Evolutionary conservation across 2,329 filamentous ascomycete species (phyloP).

Genomic region (Cadophora gregata): DNA sequence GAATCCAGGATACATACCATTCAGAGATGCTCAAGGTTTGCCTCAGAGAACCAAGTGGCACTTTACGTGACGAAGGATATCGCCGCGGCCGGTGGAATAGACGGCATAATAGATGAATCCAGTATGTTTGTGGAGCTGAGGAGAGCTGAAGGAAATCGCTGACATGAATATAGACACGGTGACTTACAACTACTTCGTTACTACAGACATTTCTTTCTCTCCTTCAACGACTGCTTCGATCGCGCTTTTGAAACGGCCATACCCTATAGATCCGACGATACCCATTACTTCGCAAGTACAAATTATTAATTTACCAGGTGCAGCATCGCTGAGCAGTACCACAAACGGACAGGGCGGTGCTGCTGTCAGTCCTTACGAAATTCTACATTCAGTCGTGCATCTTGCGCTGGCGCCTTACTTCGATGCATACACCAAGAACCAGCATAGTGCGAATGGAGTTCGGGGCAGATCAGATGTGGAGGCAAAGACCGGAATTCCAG

Average conservation of each 20-base stretch:
- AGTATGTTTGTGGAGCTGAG: slow-evolving; percentile 44
- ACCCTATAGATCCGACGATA: slow-evolving; percentile 82
- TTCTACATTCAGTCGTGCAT: slow-evolving; percentile 89
- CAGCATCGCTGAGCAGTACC: slow-evolving; percentile 68
- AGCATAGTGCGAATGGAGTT: slow-evolving; percentile 68
- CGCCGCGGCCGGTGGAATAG: slow-evolving; percentile 47
- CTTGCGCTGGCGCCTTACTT: slow-evolving; percentile 94
- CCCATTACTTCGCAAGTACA: slow-evolving; percentile 89
- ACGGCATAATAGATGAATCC: slow-evolving; percentile 43
- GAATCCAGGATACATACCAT: slow-evolving; percentile 72
- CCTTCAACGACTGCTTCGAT: slow-evolving; percentile 84
- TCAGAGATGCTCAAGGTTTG: slow-evolving; percentile 87
- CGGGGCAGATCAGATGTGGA: slow-evolving; percentile 84
- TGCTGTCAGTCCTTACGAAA: slow-evolving; percentile 84
- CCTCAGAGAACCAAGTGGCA: slow-evolving; percentile 83
- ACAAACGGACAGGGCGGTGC: slow-evolving; percentile 72
- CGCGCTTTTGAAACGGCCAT: slow-evolving; percentile 86
- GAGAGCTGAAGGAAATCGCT: slow-evolving; percentile 40
- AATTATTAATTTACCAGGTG: slow-evolving; percentile 88
- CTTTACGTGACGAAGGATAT: slow-evolving; percentile 91
- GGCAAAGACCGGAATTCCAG: slow-evolving; percentile 90
- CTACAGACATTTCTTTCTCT: slow-evolving; percentile 80
- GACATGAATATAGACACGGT: slow-evolving; percentile 48
- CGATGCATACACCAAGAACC: slow-evolving; percentile 89
- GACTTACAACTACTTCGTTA: slow-evolving; percentile 78